Conservation (phyloP, 108 stramenopile species). For the Epithemia pelagica region DNA sequence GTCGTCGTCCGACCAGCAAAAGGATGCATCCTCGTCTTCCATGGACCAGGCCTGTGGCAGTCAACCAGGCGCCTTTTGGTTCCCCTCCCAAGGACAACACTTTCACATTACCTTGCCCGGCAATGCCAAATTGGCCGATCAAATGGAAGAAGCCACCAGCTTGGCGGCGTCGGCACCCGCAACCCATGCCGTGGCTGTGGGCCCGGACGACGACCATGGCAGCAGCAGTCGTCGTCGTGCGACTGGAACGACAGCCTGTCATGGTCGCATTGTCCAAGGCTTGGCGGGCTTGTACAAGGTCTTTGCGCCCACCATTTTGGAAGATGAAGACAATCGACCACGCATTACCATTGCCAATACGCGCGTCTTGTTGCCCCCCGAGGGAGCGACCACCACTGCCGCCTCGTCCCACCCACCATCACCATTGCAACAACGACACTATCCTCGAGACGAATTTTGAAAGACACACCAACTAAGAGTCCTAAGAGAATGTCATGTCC, state of each 20-base stretch:
- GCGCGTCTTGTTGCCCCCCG: not conserved
- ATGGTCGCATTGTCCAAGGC: not conserved
- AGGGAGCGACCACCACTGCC: no score
- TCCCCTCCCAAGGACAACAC: not conserved
- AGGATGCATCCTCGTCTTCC: not conserved
- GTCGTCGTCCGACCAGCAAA: not conserved
- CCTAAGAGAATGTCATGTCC: no score
- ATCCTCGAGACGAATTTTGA: no score
- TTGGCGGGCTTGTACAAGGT: not conserved
- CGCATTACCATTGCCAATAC: constrained; percentile 44
- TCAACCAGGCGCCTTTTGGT: not conserved
- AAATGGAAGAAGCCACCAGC: not conserved
- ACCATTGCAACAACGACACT: no score
- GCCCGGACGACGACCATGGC: not conserved
- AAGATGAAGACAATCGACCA: constrained; percentile 19
- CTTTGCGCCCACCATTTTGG: not conserved
- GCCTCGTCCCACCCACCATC: no score
- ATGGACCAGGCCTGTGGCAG: not conserved
- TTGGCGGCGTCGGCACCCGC: not conserved
- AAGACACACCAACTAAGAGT: no score
- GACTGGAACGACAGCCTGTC: no score
- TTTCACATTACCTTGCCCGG: not conserved
- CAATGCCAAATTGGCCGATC: not conserved
- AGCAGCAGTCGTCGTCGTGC: no score
- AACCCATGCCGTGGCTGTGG: not conserved